Conservation (phyloP, 106 monocot genomes). For the Chionographis japonica region DNA sequence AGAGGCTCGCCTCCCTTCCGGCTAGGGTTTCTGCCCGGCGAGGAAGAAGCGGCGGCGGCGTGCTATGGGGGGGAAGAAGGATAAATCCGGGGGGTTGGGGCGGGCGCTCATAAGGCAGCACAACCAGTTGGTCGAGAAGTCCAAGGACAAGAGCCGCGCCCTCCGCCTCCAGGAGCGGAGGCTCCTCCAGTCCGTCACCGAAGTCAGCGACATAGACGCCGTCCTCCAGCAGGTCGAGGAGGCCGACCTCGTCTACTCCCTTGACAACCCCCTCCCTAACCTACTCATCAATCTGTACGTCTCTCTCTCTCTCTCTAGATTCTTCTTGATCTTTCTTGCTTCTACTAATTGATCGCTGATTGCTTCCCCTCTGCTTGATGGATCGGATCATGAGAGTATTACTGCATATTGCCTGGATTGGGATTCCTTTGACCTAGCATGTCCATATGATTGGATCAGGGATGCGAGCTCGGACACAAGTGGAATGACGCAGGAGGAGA, state of each 20-base stretch:
- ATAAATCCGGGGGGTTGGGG: constrained; percentile 49
- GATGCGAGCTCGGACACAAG: constrained; percentile 20
- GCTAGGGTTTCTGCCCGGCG: not conserved
- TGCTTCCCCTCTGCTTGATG: not conserved
- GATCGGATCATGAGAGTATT: too few species aligned
- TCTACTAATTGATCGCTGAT: not conserved
- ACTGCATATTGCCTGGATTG: too few species aligned
- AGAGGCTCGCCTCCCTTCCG: too few species aligned
- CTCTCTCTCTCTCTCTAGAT: not conserved
- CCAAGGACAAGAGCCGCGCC: constrained; percentile 61
- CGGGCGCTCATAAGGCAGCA: constrained; percentile 74
- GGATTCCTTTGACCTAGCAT: too few species aligned
- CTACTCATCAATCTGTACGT: constrained; percentile 48
- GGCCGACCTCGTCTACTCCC: constrained; percentile 20
- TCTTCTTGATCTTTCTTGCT: not conserved
- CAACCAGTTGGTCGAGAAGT: constrained; percentile 64
- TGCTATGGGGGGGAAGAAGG: constrained; percentile 52
- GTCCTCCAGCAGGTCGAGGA: constrained; percentile 62
- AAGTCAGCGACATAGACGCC: constrained; percentile 81
- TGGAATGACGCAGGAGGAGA: constrained; percentile 32
- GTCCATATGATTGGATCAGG: constrained; percentile 15
- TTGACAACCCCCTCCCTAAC: constrained; percentile 16
- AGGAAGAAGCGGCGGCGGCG: not conserved
- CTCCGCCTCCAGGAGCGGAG: constrained; percentile 24
- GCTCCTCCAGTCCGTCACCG: constrained; percentile 71